Evolutionary conservation across 148 eudicot genomes (phyloP).

Genomic region (Rhododendron molle): DNA sequence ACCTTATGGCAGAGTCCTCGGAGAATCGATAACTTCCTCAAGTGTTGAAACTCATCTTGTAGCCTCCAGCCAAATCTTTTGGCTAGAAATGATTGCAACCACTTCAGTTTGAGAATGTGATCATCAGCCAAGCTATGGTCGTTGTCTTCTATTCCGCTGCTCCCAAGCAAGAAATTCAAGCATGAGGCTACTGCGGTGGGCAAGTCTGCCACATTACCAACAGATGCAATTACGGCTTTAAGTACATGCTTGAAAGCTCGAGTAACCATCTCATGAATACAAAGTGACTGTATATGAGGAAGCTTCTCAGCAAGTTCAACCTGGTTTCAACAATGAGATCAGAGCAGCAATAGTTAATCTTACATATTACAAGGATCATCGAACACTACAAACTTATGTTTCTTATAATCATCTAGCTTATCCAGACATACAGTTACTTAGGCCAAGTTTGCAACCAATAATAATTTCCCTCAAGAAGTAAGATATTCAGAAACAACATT

Average conservation of each 20-base stretch:
- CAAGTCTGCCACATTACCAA: constrained; percentile 43
- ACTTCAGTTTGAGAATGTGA: constrained; percentile 50
- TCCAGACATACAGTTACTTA: background rate
- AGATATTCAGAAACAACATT: constrained; percentile 4
- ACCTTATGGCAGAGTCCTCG: constrained; percentile 96
- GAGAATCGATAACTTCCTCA: constrained; percentile 79
- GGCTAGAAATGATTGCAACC: constrained; percentile 64
- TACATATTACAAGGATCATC: background rate
- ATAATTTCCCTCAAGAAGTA: background rate
- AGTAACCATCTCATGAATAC: constrained; percentile 97
- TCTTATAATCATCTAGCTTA: background rate
- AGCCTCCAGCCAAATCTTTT: constrained; percentile 75
- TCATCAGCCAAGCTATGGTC: constrained; percentile 33
- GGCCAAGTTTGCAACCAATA: background rate
- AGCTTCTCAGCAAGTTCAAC: constrained; percentile 90
- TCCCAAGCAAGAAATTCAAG: constrained; percentile 74
- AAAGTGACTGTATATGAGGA: constrained; percentile 97
- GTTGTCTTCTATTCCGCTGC: constrained; percentile 24
- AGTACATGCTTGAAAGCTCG: constrained; percentile 92
- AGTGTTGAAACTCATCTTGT: constrained; percentile 68
- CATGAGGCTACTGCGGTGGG: constrained; percentile 74
- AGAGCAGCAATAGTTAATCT: constrained; percentile 8
- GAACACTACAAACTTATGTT: background rate
- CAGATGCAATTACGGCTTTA: constrained; percentile 86
- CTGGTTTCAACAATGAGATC: constrained; percentile 36